Evolutionary conservation across 257 asterid species (phyloP).

Genomic region (Penstemon eatonii): DNA sequence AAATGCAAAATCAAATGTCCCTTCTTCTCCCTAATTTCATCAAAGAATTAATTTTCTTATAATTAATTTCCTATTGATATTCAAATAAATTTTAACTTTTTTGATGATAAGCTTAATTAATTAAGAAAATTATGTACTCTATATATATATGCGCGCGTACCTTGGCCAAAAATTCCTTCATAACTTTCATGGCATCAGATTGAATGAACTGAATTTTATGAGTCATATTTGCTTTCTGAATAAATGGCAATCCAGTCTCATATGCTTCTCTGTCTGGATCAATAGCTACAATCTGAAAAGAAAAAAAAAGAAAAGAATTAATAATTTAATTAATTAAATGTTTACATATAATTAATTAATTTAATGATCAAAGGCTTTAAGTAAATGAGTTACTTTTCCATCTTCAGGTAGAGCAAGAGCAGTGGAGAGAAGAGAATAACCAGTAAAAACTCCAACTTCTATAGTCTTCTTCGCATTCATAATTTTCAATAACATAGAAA

Average conservation of each 20-base stretch:
- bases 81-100: too few species aligned
- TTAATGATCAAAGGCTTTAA: too few species aligned
- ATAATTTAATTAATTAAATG: too few species aligned
- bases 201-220: conserved; percentile 50
- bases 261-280: conserved; percentile 54
- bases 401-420: conserved; percentile 59
- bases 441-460: conserved; percentile 63
- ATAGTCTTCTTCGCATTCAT: conserved; percentile 59
- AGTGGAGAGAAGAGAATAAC: conserved; percentile 52
- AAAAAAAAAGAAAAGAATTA: background rate
- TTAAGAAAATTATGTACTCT: too few species aligned
- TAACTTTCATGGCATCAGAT: conserved; percentile 35
- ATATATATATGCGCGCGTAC: background rate
- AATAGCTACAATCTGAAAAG: conserved; percentile 42
- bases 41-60: too few species aligned
- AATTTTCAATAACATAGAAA: conserved; percentile 47
- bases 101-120: too few species aligned
- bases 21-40: conserved; percentile 43
- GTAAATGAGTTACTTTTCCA: conserved; percentile 39
- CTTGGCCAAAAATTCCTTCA: conserved; percentile 32
- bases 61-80: too few species aligned
- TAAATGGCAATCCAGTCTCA: conserved; percentile 55
- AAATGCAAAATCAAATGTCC: conserved; percentile 52
- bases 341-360: too few species aligned
- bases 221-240: conserved; percentile 46